Evolutionary conservation across 2,329 filamentous ascomycete genomes (phyloP), one percentile per base, ranked within the genome.

Genomic region (Cladorrhinum sp.): DNA sequence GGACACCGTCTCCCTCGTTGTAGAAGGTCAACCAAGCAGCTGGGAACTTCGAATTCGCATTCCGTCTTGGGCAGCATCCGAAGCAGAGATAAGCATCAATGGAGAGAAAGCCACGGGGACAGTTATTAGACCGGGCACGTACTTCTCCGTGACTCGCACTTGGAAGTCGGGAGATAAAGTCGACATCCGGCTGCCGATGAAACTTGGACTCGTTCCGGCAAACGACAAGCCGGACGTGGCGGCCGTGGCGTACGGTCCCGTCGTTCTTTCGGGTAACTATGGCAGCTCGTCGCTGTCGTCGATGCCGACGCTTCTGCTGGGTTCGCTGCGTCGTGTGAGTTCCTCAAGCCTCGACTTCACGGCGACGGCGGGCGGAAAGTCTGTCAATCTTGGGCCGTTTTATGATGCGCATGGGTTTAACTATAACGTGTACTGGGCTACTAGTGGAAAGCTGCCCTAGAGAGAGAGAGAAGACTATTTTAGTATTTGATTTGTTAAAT

Each of bases 241-340:
- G 2, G 79, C 80, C 0, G 50, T 82, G 10, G 77, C 78, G 0
- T 82, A 75, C 56, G 81, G 80, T 0, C 81, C 79, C 0, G 74
- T 75, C 0, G 68, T 82, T 3, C 64, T 82, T 16, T 70, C 74
- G 1, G 80, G 76, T 0, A 77, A 81, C 59, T 81, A 82, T 57
- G 78, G 78, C 0, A 67, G 68, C 16, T 54, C 51, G 1, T 55
- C 63, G 0, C 48, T 76, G 4, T 56, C 54, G 5, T 52, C 61
- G 1, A 65, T 69, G 2, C 76, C 76, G 0, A 67, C 60, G 0
- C 64, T 78, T 9, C 64, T 69, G 13, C 38, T 78, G 18, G 63
- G 58, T 0, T 59, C 62, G 50, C n/a, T 61, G 29, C n/a, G 24
- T 2, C 52, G 57, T 0, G 25, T n/a, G 12, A n/a, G 48, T 5